Evolutionary conservation across 306 rosid genomes (phyloP).

Genomic region (Mimosa pudica): DNA sequence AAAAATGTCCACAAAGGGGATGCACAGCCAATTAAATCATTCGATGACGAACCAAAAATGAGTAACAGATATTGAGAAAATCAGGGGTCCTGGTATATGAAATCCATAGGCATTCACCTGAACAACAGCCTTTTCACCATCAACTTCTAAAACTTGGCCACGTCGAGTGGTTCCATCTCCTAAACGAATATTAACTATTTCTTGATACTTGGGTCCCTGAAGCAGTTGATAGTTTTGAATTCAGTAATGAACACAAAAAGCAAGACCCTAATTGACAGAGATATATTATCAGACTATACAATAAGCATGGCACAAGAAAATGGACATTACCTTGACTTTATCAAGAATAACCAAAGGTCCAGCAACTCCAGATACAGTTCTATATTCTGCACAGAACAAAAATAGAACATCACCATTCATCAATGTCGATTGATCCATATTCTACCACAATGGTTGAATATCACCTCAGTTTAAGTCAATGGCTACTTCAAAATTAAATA

Average conservation of each 20-base stretch:
- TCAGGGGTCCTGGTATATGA: not conserved
- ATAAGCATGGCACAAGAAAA: slow-evolving; percentile 9
- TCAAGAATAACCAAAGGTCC: slow-evolving; percentile 99
- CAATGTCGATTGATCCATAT: slow-evolving; percentile 14
- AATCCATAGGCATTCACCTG: slow-evolving; percentile 62
- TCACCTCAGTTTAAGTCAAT: slow-evolving; percentile 10
- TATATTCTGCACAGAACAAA: slow-evolving; percentile 69
- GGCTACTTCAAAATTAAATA: slow-evolving; percentile 5
- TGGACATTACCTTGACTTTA: slow-evolving; percentile 79
- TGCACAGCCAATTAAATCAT: slow-evolving; percentile 14
- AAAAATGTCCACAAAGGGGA: slow-evolving; percentile 13
- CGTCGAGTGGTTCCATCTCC: slow-evolving; percentile 94
- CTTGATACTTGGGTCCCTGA: slow-evolving; percentile 98
- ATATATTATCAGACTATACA: slow-evolving; percentile 8
- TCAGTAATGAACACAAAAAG: slow-evolving; percentile 21
- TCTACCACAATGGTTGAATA: slow-evolving; percentile 12
- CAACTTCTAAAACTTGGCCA: slow-evolving; percentile 98
- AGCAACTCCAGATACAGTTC: slow-evolving; percentile 99
- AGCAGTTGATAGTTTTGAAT: slow-evolving; percentile 33
- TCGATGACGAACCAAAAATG: slow-evolving; percentile 19
- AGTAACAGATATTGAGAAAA: slow-evolving; percentile 11
- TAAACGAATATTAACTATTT: slow-evolving; percentile 96
- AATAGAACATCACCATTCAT: slow-evolving; percentile 30
- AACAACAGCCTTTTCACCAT: slow-evolving; percentile 97
- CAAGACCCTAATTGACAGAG: slow-evolving; percentile 15